A percentile compares a stretch with the other conserved stretches of the same genome.
phyloP scores from a whole-genome alignment of 1,139 yeast genomes.

The Zygoascus meyerae region DNA sequence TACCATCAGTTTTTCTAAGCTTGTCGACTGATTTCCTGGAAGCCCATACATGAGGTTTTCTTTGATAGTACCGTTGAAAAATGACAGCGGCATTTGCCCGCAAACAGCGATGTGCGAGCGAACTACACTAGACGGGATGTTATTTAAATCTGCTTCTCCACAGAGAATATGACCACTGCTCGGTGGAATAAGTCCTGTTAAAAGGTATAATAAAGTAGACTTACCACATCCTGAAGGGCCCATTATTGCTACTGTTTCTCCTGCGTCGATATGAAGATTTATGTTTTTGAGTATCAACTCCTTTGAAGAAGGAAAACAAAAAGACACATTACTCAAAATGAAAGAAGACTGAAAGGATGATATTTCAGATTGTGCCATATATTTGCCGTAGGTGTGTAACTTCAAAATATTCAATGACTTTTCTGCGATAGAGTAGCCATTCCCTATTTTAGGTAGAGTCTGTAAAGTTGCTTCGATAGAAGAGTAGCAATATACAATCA shows the following conservation, averaged over 20 bases:
- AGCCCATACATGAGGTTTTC: constrained; percentile 71
- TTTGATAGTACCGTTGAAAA: constrained; percentile 68
- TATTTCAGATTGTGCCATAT: too few species aligned
- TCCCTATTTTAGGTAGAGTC: constrained; percentile 67
- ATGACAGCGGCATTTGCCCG: constrained; percentile 70
- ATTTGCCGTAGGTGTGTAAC: not conserved
- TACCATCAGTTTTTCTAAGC: constrained; percentile 16
- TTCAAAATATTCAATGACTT: not conserved
- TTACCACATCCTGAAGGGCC: constrained; percentile 93
- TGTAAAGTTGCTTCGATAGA: constrained; percentile 54
- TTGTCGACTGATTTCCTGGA: not conserved
- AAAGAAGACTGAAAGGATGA: constrained; percentile 28
- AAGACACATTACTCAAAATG: constrained; percentile 41
- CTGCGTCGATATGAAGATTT: constrained; percentile 46
- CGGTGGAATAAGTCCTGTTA: constrained; percentile 56
- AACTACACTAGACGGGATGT: constrained; percentile 55
- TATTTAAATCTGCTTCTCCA: constrained; percentile 55
- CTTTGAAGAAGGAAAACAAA: constrained; percentile 37
- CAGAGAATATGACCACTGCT: constrained; percentile 56
- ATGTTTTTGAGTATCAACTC: constrained; percentile 19
- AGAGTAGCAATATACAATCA: constrained; percentile 67
- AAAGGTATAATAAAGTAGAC: constrained; percentile 66
- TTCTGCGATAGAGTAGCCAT: constrained; percentile 47
- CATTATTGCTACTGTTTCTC: constrained; percentile 73
- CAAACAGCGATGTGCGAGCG: constrained; percentile 71